Conservation (phyloP, 2,329 filamentous ascomycete genomes). For the Clarireedia sp. region DNA sequence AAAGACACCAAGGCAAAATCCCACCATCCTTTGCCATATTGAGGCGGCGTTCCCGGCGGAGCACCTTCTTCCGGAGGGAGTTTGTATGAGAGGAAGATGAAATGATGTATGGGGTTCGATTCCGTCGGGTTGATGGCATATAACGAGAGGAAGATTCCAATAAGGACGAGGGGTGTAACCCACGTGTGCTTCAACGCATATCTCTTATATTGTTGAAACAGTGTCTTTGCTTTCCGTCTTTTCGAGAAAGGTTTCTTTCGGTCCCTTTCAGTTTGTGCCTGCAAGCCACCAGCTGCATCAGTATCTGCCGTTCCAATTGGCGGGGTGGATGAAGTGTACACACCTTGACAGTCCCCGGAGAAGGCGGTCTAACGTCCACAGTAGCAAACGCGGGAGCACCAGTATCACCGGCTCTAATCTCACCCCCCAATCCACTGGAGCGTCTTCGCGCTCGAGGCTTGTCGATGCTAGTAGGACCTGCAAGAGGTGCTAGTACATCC, state of each 20-base stretch:
- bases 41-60: constrained; percentile 40
- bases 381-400: constrained; percentile 43
- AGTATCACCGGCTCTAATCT: constrained; percentile 43
- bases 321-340: background rate
- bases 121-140: constrained; percentile 70
- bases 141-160: constrained; percentile 52
- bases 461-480: constrained; percentile 13
- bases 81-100: constrained; percentile 85
- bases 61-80: constrained; percentile 42
- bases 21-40: constrained; percentile 80
- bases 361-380: constrained; percentile 26
- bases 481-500: constrained; percentile 3
- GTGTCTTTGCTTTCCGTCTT: constrained; percentile 28
- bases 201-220: constrained; percentile 40
- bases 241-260: constrained; percentile 29
- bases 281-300: background rate
- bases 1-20: constrained; percentile 83
- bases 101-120: constrained; percentile 70
- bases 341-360: constrained; percentile 23
- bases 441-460: constrained; percentile 33
- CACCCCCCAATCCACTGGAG: constrained; percentile 41
- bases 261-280: constrained; percentile 26
- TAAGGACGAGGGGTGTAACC: constrained; percentile 58
- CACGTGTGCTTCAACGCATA: constrained; percentile 49
- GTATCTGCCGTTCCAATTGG: background rate